Conservation (phyloP, 208 protist genomes). For the Novymonas esmeraldas region DNA sequence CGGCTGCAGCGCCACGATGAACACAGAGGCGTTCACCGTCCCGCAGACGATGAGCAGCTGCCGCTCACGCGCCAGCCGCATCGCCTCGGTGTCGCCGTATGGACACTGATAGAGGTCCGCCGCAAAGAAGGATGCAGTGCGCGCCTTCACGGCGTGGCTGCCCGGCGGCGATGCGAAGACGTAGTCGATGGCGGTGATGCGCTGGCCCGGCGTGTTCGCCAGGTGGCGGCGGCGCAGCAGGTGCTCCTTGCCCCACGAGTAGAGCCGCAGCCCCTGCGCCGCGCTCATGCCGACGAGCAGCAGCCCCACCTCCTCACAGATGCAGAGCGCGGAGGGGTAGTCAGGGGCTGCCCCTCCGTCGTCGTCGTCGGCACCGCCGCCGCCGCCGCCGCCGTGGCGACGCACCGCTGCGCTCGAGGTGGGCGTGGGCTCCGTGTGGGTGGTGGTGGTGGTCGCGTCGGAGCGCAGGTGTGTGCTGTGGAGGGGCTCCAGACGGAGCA, state of each 20-base stretch:
- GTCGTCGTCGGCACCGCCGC: constrained; percentile 1
- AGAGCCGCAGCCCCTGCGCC: constrained; percentile 74
- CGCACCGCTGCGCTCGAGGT: constrained; percentile 4
- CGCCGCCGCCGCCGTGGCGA: neutral
- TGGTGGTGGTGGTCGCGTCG: no score
- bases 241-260: constrained; percentile 65
- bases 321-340: constrained; percentile 72
- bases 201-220: constrained; percentile 50
- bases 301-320: constrained; percentile 76
- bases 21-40: constrained; percentile 68
- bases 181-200: constrained; percentile 80
- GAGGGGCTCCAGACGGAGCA: constrained; percentile 59
- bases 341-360: constrained; percentile 26
- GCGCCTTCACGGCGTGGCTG: constrained; percentile 26
- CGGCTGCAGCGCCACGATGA: constrained; percentile 68
- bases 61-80: constrained; percentile 41
- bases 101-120: constrained; percentile 69
- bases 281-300: constrained; percentile 76
- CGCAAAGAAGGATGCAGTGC: constrained; percentile 23
- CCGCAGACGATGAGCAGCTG: constrained; percentile 81
- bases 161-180: constrained; percentile 66
- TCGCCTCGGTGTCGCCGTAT: constrained; percentile 23
- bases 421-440: no score
- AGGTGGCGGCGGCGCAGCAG: constrained; percentile 73
- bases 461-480: constrained; percentile 64